A percentile compares a stretch with the other conserved stretches of the same genome.
Conservation (phyloP, 2,329 filamentous ascomycete genomes). For the Huntiella moniliformis region DNA sequence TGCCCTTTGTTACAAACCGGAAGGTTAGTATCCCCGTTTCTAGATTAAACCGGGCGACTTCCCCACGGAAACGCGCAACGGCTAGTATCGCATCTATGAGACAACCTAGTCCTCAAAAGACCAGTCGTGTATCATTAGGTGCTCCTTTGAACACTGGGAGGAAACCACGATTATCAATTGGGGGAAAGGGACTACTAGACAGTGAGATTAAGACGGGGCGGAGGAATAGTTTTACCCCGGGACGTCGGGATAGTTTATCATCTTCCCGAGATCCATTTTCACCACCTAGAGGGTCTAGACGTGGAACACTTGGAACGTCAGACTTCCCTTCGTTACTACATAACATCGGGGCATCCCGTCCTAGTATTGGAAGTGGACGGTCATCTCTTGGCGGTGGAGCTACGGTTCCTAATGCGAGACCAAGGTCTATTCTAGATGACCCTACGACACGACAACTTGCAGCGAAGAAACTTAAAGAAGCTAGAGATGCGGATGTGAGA, state of each 20-base stretch:
- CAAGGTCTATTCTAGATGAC: slow-evolving; percentile 16
- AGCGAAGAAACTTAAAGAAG: slow-evolving; percentile 50
- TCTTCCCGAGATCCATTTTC: slow-evolving; percentile 10
- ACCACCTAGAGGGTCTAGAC: background rate
- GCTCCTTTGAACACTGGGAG: no score
- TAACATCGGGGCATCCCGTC: background rate
- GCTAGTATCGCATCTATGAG: slow-evolving; percentile 15
- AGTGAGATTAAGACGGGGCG: no score
- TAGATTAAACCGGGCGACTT: slow-evolving; percentile 1
- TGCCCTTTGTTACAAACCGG: slow-evolving; percentile 15
- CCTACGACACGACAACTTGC: slow-evolving; percentile 57
- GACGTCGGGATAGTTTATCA: slow-evolving; percentile 1
- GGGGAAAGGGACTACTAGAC: no score
- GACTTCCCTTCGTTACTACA: background rate
- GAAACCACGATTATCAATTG: no score
- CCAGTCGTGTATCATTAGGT: no score
- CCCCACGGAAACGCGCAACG: background rate
- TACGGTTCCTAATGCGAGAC: background rate
- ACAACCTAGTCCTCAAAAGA: no score
- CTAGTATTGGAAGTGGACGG: background rate
- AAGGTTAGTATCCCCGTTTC: slow-evolving; percentile 24
- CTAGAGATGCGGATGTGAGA: slow-evolving; percentile 59
- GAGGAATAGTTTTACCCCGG: slow-evolving; percentile 1
- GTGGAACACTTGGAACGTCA: background rate
- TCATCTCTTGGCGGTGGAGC: background rate